Evolutionary conservation across 306 rosid genomes (phyloP), one percentile per base, ranked within the genome.

Genomic region (Acacia acuminata): DNA sequence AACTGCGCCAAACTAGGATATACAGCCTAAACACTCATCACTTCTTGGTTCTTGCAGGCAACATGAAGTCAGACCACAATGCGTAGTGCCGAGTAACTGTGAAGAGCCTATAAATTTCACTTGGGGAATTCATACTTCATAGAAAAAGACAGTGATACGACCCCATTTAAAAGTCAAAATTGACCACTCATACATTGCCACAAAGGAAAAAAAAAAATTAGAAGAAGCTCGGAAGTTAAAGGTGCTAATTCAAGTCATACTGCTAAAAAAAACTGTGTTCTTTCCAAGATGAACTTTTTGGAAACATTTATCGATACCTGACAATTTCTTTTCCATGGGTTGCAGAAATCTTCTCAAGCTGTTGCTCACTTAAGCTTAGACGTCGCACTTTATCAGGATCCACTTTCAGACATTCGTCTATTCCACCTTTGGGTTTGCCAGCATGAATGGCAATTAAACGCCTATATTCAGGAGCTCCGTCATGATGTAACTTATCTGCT

Each of bases 351-450:
- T 94, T 94, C 76, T 91, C 98, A 81, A 96, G 94, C 71, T 94
- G 91, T 79, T 90, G 97, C 95, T 96, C 99, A 63, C 99, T 92
- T 90, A 96, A 91, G 89, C 99, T 96, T 69, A 96, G 81, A 66
- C 99, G 98, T 69, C 92, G 88, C 61, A 90, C 98, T 87, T 90
- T 94, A 72, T 94, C 86, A 67, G 97, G 97, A 87, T 92, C 99
- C 78, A 92, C 90, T 86, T 84, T 90, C 84, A 96, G 94, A 73
- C 94, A 87, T 65, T 91, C 94, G 0, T 42, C 81, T 80, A 94
- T 48, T 71, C 99, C 99, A 81, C 99, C 99, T 89, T 96, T 94
- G 47, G 99, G 93, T 87, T 92, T 94, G 75, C 99, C 98, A 78
- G 99, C 96, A 87, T 96, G 98, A 92, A 96, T 90, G 84, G 99